Percentiles rank a stretch among this genome's conserved stretches.
Conservation (phyloP, 345 rosid species). For the Lenwebbia sp. region DNA sequence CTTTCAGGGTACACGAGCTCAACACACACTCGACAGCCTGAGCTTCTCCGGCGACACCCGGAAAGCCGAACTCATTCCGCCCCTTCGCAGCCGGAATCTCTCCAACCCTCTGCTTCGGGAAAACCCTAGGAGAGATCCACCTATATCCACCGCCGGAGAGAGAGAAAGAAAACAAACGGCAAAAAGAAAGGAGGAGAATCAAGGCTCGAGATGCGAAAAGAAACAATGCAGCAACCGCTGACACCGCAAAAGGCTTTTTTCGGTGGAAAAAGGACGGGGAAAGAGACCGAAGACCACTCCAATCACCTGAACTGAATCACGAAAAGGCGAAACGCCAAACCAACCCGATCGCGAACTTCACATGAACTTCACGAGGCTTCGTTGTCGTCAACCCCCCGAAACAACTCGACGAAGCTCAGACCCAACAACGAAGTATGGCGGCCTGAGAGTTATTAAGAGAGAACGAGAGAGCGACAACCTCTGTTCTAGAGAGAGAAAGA, state of each 20-base stretch:
- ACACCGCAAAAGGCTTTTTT: neutral
- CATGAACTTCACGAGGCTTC: neutral
- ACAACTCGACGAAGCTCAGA: neutral
- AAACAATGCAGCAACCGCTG: neutral
- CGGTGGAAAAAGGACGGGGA: neutral
- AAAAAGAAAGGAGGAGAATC: neutral
- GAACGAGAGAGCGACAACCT: neutral
- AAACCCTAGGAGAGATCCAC: neutral
- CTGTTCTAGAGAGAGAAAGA: neutral
- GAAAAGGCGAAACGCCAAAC: neutral
- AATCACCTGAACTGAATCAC: neutral
- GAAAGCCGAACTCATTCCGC: neutral
- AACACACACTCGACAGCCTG: neutral
- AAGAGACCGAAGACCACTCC: neutral
- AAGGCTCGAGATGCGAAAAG: neutral
- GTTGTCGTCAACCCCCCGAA: neutral
- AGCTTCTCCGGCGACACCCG: neutral
- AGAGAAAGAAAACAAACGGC: neutral
- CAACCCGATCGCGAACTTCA: neutral
- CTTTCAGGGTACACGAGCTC: neutral
- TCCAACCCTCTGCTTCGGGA: neutral
- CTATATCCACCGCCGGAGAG: neutral
- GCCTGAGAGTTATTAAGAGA: neutral
- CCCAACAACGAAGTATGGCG: neutral
- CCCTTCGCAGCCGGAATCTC: neutral